Base-by-base conservation (phyloP, 2,329 filamentous ascomycete genomes). In the Botrytis squamosa region DNA sequence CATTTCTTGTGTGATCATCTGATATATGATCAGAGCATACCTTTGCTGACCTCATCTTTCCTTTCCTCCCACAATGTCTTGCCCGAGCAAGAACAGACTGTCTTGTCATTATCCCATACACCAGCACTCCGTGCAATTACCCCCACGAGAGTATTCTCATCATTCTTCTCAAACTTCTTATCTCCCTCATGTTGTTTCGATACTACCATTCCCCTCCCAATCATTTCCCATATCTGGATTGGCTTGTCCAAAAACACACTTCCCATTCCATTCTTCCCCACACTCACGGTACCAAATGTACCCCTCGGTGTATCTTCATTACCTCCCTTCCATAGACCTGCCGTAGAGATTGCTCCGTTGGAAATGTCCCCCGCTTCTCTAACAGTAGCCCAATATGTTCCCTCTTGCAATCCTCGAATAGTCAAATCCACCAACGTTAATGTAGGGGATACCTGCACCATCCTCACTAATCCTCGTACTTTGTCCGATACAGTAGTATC, bases 81-180 rank as follows among this genome's bases (percentile, higher is more conserved):
- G 6, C 96, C 96, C 55, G 94, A 97, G 83, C 96, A 99, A 66
- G 94, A 97, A 83, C 96, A 99, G 9, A 99, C 95, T 64, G 93
- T 97, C 88, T 98, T 99, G 82, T 98, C 94, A 80, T 99, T 97
- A 82, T 98, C 95, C 96, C 96, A 99, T 75, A 97, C 92, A n/a
- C 96, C 96, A 25, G 96, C 95, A 83, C 95, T 98, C 81, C 96
- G 88, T 67, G 96, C 96, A 84, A 99, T 93, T 70, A 99, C 95
- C 14, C 96, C 96, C 3, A 97, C 93, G 69, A 98, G 85, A 33
- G 94, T 97, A 82, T 97, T 90, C 72, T 90, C 87, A 81, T 97
- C 93, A 78, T 97, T 95, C 79, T 87, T 86, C 78, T 91, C 84
- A 80, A 88, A 86, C 73, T 85, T 85, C 1, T 85, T 86, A 55